phyloP scores from a whole-genome alignment of 495 filamentous ascomycete genomes.

The Lineolata rhizophorae region DNA sequence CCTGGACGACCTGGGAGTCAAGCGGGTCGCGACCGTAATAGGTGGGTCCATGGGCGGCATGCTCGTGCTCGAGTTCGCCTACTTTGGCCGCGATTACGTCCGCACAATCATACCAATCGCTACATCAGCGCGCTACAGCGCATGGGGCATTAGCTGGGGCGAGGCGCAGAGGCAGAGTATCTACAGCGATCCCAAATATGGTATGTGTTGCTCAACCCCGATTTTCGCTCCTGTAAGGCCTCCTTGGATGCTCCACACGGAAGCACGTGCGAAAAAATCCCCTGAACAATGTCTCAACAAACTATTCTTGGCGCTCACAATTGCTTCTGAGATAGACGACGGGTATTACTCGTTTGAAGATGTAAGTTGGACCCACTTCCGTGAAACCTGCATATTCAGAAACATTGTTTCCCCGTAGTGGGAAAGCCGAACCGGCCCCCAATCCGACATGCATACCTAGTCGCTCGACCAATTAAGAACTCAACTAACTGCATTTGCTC shows the following conservation, averaged over 20 bases:
- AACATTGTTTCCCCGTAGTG: no score
- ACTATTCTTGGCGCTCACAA: no score
- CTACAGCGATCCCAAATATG: conserved; percentile 94
- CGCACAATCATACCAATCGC: conserved; percentile 81
- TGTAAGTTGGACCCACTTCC: no score
- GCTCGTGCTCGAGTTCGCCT: conserved; percentile 91
- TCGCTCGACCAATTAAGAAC: conserved; percentile 34
- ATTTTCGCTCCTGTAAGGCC: no score
- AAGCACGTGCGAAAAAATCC: no score
- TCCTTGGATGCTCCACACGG: no score
- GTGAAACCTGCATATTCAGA: no score
- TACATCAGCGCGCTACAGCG: conserved; percentile 82
- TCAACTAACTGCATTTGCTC: conserved; percentile 4
- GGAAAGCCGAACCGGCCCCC: no score
- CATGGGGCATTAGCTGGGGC: conserved; percentile 99
- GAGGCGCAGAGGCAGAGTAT: conserved; percentile 96
- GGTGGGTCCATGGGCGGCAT: conserved; percentile 98
- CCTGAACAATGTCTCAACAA: no score
- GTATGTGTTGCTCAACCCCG: no score
- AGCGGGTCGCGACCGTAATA: conserved; percentile 68
- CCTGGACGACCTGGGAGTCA: conserved; percentile 72
- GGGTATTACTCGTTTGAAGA: conserved; percentile 91
- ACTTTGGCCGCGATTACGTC: conserved; percentile 87
- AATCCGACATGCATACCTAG: no score
- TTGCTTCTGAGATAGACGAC: no score